Evolutionary conservation across 2,329 filamentous ascomycete species (phyloP).

Genomic region (Lasiodiplodia gonubiensis): DNA sequence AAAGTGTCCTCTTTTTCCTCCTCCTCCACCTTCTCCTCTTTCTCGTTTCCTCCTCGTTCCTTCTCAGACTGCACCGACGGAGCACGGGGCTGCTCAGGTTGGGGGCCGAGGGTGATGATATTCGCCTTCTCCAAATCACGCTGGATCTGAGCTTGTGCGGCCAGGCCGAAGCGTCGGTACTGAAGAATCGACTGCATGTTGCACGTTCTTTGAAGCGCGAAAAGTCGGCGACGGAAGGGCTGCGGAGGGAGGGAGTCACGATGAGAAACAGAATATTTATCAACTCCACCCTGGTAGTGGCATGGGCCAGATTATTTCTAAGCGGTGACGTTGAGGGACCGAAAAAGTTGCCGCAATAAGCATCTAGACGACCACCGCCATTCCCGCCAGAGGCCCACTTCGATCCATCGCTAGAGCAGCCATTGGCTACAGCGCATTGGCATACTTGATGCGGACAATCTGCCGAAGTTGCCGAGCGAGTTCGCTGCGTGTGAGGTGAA

Average conservation of each 20-base stretch:
- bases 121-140: constrained; percentile 31
- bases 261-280: background rate
- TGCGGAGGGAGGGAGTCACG: background rate
- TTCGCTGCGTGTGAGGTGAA: background rate
- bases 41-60: background rate
- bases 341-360: constrained; percentile 22
- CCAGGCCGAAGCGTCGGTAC: constrained; percentile 34
- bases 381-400: background rate
- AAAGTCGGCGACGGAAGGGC: background rate
- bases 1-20: constrained; percentile 27
- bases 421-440: background rate
- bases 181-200: constrained; percentile 40
- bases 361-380: background rate
- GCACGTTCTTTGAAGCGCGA: background rate
- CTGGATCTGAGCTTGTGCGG: constrained; percentile 32
- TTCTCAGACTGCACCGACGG: background rate
- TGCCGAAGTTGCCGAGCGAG: background rate
- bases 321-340: constrained; percentile 19
- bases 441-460: background rate
- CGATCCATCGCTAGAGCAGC: constrained; percentile 5
- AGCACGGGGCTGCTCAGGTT: background rate
- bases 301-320: constrained; percentile 20
- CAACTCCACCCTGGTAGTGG: background rate
- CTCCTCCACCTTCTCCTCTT: constrained; percentile 21
- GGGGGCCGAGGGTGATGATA: constrained; percentile 9